Percentiles rank a stretch among this genome's conserved stretches.
Evolutionary conservation across 345 rosid genomes (phyloP).

Genomic region (Camelina neglecta): DNA sequence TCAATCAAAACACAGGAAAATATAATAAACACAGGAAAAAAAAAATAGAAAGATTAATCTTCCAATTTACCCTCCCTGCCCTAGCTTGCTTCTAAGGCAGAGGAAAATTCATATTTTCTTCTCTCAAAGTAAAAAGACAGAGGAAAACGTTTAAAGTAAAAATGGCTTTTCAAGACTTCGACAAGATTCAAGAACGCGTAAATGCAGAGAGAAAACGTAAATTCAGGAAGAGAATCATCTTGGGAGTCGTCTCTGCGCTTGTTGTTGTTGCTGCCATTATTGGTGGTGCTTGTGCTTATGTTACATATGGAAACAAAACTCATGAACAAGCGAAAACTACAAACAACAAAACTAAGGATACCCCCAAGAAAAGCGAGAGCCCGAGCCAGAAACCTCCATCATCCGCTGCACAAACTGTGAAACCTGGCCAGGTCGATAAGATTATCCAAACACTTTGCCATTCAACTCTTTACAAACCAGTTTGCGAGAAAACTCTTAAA

Average conservation of each 20-base stretch:
- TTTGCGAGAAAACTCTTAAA: conserved; percentile 54
- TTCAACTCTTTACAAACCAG: conserved; percentile 54
- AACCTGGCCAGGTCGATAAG: conserved; percentile 40
- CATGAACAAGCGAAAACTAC: conserved; percentile 34
- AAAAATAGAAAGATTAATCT: conserved; percentile 16
- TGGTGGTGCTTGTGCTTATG: conserved; percentile 50
- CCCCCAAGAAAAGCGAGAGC: conserved; percentile 4
- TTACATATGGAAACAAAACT: conserved; percentile 37
- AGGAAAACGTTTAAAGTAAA: conserved; percentile 3
- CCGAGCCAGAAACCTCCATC: conserved; percentile 31
- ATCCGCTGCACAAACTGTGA: conserved; percentile 26
- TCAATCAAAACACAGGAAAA: conserved; percentile 30
- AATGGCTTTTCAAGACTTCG: conserved; percentile 95
- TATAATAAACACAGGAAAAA: neutral
- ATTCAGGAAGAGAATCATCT: conserved; percentile 51
- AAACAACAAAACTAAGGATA: conserved; percentile 27
- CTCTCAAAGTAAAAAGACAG: conserved; percentile 42
- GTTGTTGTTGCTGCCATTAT: conserved; percentile 48
- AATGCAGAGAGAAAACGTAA: conserved; percentile 59
- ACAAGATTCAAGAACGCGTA: conserved; percentile 68
- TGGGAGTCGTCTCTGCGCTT: conserved; percentile 48
- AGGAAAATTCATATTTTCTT: conserved; percentile 39
- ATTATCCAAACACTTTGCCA: conserved; percentile 58
- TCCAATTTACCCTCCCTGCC: conserved; percentile 53
- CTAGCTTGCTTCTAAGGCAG: conserved; percentile 62